Evolutionary conservation across 2,329 filamentous ascomycete genomes (phyloP).

Genomic region (Fusarium liriodendri): DNA sequence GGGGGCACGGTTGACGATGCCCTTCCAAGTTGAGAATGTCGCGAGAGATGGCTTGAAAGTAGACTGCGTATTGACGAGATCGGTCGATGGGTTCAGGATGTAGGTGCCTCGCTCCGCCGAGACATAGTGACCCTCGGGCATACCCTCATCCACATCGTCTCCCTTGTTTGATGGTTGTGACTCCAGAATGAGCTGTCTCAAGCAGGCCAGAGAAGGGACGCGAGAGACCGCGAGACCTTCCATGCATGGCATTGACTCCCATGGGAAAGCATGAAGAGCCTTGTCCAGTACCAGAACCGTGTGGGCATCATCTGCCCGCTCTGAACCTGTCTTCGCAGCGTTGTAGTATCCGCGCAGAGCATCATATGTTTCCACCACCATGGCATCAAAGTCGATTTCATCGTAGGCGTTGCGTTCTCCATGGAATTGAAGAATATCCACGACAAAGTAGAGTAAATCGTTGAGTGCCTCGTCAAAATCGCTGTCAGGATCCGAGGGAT

Average conservation of each 20-base stretch:
- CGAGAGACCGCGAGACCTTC: conserved; percentile 83
- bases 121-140: conserved; percentile 63
- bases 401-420: conserved; percentile 97
- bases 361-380: conserved; percentile 89
- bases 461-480: conserved; percentile 92
- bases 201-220: conserved; percentile 85
- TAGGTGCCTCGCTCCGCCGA: conserved; percentile 72
- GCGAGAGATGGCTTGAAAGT: conserved; percentile 76
- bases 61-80: conserved; percentile 82
- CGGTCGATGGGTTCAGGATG: conserved; percentile 89
- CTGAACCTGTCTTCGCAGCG: conserved; percentile 53
- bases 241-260: conserved; percentile 94
- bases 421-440: conserved; percentile 96
- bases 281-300: conserved; percentile 94
- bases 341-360: conserved; percentile 83
- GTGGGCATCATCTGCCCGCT: conserved; percentile 65
- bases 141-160: conserved; percentile 20
- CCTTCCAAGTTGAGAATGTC: conserved; percentile 76
- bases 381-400: conserved; percentile 93
- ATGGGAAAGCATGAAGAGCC: conserved; percentile 88
- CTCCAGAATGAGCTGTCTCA: conserved; percentile 80
- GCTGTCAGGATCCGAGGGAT: conserved; percentile 72
- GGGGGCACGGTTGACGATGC: conserved; percentile 76
- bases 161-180: conserved; percentile 34
- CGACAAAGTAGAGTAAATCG: conserved; percentile 94